A percentile compares a stretch with the other conserved stretches of the same genome.
Conservation (phyloP, 306 rosid species). For the Pueraria montana region DNA sequence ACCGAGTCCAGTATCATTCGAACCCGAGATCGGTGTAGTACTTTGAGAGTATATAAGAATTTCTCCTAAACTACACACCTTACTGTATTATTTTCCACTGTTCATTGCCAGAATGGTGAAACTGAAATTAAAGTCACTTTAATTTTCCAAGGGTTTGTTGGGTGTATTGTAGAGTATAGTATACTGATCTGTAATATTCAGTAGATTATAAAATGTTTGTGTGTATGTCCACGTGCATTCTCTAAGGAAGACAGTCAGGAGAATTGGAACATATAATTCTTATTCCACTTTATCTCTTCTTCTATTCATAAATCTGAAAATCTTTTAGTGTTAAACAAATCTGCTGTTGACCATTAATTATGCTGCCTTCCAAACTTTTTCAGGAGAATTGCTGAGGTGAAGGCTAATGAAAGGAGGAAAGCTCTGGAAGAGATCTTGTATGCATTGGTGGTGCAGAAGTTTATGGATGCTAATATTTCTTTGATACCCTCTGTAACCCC, state of each 20-base stretch:
- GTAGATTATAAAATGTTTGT: not conserved
- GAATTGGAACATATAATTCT: not conserved
- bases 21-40: too few species aligned
- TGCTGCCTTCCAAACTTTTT: slow-evolving; percentile 36
- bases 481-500: slow-evolving; percentile 71
- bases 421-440: slow-evolving; percentile 90
- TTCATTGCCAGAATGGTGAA: too few species aligned
- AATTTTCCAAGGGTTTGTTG: not conserved
- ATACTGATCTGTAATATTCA: not conserved
- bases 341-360: slow-evolving; percentile 26
- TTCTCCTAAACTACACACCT: not conserved
- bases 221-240: not conserved
- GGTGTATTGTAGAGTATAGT: not conserved
- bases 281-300: slow-evolving; percentile 1
- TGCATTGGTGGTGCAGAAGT: slow-evolving; percentile 90
- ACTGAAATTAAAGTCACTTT: not conserved
- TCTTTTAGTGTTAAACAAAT: not conserved
- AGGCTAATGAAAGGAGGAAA: slow-evolving; percentile 80
- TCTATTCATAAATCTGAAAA: slow-evolving; percentile 9
- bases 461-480: slow-evolving; percentile 88
- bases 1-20: too few species aligned
- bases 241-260: not conserved
- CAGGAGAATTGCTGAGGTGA: slow-evolving; percentile 96
- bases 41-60: not conserved
- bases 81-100: too few species aligned